Conservation (phyloP, 371 early-diverging fungal species). For the Syncephalastrum contaminatum region DNA sequence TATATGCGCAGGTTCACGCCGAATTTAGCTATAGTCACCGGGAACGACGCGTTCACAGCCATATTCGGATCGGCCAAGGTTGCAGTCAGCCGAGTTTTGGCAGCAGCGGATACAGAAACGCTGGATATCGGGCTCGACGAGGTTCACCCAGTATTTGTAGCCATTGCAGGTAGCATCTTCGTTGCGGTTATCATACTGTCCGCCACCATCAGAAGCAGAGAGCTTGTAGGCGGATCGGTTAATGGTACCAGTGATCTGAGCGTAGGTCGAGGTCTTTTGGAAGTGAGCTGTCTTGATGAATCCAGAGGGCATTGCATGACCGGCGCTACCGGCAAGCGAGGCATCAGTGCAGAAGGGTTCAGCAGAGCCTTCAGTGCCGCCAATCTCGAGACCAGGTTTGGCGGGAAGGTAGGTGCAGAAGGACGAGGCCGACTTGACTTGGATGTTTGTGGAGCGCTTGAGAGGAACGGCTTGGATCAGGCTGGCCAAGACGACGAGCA, state of each 20-base stretch:
- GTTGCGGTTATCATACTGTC: slow-evolving; percentile 43
- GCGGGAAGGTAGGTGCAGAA: slow-evolving; percentile 49
- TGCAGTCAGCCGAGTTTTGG: slow-evolving; percentile 28
- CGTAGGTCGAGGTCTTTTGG: slow-evolving; percentile 25
- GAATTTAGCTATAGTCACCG: slow-evolving; percentile 28
- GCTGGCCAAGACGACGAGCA: too few relatives aligned
- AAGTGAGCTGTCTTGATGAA: slow-evolving; percentile 48
- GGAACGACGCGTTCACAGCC: slow-evolving; percentile 38
- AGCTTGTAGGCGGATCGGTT: slow-evolving; percentile 38
- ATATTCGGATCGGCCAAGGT: slow-evolving; percentile 23
- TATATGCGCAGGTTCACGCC: too few relatives aligned
- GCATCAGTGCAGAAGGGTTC: slow-evolving; percentile 30
- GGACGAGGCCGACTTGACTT: slow-evolving; percentile 22
- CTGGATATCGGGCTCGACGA: slow-evolving; percentile 37
- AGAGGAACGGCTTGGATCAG: too few relatives aligned
- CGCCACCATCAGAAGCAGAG: slow-evolving; percentile 45
- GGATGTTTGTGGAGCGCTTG: slow-evolving; percentile 9
- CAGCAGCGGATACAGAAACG: slow-evolving; percentile 47
- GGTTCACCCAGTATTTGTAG: slow-evolving; percentile 34
- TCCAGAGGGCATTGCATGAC: slow-evolving; percentile 37
- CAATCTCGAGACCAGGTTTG: slow-evolving; percentile 32
- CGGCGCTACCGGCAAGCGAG: slow-evolving; percentile 17
- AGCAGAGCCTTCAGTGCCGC: slow-evolving; percentile 37
- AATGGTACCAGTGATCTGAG: slow-evolving; percentile 53
- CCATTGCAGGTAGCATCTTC: slow-evolving; percentile 29